These are phyloP conservation scores for Macrocybe gigantea DNA, from an alignment of 768 basidiomycete species.

Conservation along the genomic window DNA sequence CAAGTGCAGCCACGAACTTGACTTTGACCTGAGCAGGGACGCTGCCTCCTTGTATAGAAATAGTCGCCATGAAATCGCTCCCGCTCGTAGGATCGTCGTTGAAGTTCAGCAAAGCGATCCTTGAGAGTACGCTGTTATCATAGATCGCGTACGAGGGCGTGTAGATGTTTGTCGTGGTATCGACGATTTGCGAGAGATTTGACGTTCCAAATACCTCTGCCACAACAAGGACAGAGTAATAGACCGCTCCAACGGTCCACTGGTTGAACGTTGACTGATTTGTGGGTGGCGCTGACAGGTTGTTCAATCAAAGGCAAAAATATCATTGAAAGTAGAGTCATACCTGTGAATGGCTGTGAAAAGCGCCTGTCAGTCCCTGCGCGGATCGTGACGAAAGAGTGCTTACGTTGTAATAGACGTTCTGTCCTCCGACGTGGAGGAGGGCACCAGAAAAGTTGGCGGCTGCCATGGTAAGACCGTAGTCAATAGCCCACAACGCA, in stretches of 20 bases:
- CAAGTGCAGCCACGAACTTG: constrained; percentile 30
- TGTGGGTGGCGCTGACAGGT: constrained; percentile 33
- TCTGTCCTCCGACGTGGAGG: constrained; percentile 62
- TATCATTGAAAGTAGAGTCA: constrained; percentile 14
- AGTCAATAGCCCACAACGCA: constrained; percentile 62
- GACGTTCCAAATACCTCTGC: constrained; percentile 68
- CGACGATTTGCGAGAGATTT: constrained; percentile 60
- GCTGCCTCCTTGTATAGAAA: constrained; percentile 40
- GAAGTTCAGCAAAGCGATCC: constrained; percentile 71
- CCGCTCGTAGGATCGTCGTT: constrained; percentile 54
- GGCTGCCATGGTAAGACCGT: constrained; percentile 57
- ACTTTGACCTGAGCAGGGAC: constrained; percentile 45
- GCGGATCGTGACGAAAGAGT: neutral
- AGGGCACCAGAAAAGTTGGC: constrained; percentile 50
- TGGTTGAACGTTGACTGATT: constrained; percentile 52
- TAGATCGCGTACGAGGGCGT: constrained; percentile 74
- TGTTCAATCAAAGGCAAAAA: neutral
- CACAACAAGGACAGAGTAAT: constrained; percentile 67
- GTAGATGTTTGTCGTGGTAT: constrained; percentile 50
- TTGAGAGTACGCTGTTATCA: constrained; percentile 56
- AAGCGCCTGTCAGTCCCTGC: constrained; percentile 30
- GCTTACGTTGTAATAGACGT: constrained; percentile 62
- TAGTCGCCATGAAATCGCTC: constrained; percentile 43
- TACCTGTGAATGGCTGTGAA: constrained; percentile 54
- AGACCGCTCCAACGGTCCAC: constrained; percentile 72